A percentile compares a stretch with the other conserved stretches of the same genome.
These are phyloP conservation scores for Stenogyne calaminthoides DNA, from an alignment of 305 asterid species.

Conservation along the genomic window DNA sequence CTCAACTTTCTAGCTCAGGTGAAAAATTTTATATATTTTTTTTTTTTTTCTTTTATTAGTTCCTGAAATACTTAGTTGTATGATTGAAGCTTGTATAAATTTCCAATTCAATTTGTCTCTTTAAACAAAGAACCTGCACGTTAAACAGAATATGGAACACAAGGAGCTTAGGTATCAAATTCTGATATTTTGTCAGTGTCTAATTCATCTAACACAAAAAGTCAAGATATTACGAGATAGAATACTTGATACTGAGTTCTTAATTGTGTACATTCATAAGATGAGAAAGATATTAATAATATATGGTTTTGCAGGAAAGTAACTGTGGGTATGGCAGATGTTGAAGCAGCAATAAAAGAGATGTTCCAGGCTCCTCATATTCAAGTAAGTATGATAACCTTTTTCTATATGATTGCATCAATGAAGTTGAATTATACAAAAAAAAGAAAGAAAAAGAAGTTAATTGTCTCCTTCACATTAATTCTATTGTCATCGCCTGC, in stretches of 20 bases:
- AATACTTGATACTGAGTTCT: not conserved
- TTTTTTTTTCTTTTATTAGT: not conserved
- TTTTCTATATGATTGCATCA: slow-evolving; percentile 11
- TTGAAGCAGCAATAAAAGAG: slow-evolving; percentile 90
- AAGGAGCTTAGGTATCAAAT: not conserved
- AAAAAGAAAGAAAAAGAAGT: too few relatives aligned
- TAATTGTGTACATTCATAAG: slow-evolving; percentile 5
- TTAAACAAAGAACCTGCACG: slow-evolving; percentile 16
- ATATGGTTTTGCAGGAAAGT: slow-evolving; percentile 50
- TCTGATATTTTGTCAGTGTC: not conserved
- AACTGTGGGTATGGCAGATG: slow-evolving; percentile 70
- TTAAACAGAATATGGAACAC: slow-evolving; percentile 13
- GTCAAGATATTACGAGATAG: not conserved
- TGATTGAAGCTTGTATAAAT: not conserved
- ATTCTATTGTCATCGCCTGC: slow-evolving; percentile 24
- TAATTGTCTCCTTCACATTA: not conserved
- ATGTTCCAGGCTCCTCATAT: slow-evolving; percentile 99
- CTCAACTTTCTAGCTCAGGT: slow-evolving; percentile 44
- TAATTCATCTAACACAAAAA: slow-evolving; percentile 10
- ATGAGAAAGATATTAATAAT: slow-evolving; percentile 19
- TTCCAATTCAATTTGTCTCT: not conserved
- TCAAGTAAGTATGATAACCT: slow-evolving; percentile 58
- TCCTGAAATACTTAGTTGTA: not conserved
- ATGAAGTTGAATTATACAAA: not conserved
- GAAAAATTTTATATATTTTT: not conserved